Evolutionary conservation across 148 eudicot species (phyloP), one percentile per base, ranked within the genome.

Genomic region (Chenopodium suecicum): DNA sequence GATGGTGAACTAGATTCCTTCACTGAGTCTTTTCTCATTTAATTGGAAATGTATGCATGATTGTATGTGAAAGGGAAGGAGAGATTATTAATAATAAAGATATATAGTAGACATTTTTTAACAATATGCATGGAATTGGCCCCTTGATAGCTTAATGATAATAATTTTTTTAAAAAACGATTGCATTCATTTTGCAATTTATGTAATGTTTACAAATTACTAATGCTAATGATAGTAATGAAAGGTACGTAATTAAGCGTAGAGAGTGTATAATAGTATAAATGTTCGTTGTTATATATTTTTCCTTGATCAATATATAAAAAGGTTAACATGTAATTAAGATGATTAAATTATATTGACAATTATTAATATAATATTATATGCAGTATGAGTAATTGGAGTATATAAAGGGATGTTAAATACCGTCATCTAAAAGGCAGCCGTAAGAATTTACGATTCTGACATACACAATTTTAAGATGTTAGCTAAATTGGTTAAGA

Each of bases 21-120:
- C 65, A 73, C 88, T 25, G 83, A 79, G 41, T 88, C 86, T 4
- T 82, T 88, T 73, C 85, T 88, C 62, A 50, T 85, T 58, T 85
- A 41, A 78, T 69, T 19, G 2, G n/a, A 25, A 27, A 62, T 41
- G 44, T 41, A 41, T 20, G 20, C 23, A 70, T 16, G 3, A 31
- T 17, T 56, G 62, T 31, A 31, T 31, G 32, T 56, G 60, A 11
- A 12, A 52, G 56, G 56, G 16, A 41, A 41, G 44, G 60, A 54
- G 60, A 16, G 22, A 54, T 54, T 11, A 48, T 48, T 48, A 10
- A 48, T 48, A 48, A 48, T 27, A 46, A 3, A 46, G 0, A 46
- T 6, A 48, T 1, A 48, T 48, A 48, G 52, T 9, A 1, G 13
- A 12, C 16, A 12, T 54, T 54, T 54, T 54, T 54, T 12, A 54